These are phyloP conservation scores for Russula earlei DNA, from an alignment of 768 basidiomycete species.

Conservation along the genomic window DNA sequence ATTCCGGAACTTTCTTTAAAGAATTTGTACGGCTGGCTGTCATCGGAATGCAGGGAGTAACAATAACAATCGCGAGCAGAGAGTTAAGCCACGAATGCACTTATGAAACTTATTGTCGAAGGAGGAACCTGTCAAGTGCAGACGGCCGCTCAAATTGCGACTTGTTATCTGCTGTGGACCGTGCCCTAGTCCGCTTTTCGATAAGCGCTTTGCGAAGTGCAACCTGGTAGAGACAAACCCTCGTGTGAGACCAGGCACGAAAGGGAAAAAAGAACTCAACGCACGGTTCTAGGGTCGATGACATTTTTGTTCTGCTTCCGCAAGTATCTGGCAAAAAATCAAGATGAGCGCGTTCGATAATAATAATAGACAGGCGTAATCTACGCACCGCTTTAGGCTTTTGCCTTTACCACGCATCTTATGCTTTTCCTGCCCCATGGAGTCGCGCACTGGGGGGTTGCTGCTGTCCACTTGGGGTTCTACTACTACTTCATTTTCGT, in stretches of 20 bases:
- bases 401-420: constrained; percentile 86
- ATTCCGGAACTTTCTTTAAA: constrained; percentile 5
- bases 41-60: background rate
- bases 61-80: background rate
- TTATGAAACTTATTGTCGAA: background rate
- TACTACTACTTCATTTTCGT: constrained; percentile 25
- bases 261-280: constrained; percentile 20
- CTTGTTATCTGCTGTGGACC: constrained; percentile 22
- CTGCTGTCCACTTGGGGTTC: constrained; percentile 32
- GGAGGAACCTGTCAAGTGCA: constrained; percentile 34
- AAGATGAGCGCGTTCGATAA: background rate
- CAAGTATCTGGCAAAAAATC: constrained; percentile 39
- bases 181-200: constrained; percentile 28
- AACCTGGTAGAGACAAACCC: constrained; percentile 31
- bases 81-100: background rate
- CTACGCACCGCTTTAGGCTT: constrained; percentile 60
- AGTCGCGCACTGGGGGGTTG: constrained; percentile 24
- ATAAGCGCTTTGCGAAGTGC: constrained; percentile 35
- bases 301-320: constrained; percentile 94
- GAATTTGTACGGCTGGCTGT: background rate
- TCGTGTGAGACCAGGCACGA: background rate
- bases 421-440: constrained; percentile 49
- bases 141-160: constrained; percentile 24
- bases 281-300: constrained; percentile 69
- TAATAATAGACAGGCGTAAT: background rate